These are phyloP conservation scores for Blastomyces gilchristii DNA, from an alignment of 2,329 filamentous ascomycete species.

Conservation along the genomic window DNA sequence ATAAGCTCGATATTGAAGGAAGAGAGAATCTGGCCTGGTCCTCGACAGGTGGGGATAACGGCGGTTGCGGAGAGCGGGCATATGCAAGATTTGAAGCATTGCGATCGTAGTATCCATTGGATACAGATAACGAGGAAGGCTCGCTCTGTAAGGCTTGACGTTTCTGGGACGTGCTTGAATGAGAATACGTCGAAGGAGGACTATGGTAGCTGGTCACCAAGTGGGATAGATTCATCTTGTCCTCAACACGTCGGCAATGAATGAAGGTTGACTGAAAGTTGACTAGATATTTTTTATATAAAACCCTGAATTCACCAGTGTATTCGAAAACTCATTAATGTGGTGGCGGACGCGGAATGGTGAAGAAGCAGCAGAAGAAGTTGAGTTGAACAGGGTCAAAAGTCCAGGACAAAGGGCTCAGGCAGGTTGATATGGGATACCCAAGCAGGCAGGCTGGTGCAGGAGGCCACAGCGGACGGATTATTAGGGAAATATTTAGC, in stretches of 20 bases:
- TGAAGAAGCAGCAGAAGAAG: not conserved
- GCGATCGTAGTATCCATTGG: constrained; percentile 5
- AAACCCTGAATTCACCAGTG: too few species aligned
- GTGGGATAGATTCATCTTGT: constrained; percentile 13
- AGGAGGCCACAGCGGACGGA: not conserved
- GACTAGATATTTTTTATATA: not conserved
- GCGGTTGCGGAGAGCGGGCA: constrained; percentile 14
- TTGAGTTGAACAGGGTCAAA: constrained; percentile 2
- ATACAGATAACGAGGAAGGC: not conserved
- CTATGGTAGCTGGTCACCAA: constrained; percentile 10
- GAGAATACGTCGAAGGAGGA: constrained; percentile 17
- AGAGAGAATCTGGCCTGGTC: constrained; percentile 69
- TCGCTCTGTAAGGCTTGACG: constrained; percentile 19
- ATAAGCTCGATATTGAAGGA: constrained; percentile 84
- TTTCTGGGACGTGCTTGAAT: constrained; percentile 20
- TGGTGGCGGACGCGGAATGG: not conserved
- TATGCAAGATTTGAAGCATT: constrained; percentile 10
- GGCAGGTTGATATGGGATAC: constrained; percentile 5
- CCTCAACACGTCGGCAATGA: too few species aligned
- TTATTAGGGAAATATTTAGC: constrained; percentile 6
- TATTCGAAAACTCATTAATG: not conserved
- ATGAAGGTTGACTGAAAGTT: not conserved
- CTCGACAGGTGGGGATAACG: constrained; percentile 34
- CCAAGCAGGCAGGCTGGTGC: not conserved
- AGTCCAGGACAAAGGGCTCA: constrained; percentile 6